Conservation (phyloP, 2,329 filamentous ascomycete species). For the Tolypocladium sp. region DNA sequence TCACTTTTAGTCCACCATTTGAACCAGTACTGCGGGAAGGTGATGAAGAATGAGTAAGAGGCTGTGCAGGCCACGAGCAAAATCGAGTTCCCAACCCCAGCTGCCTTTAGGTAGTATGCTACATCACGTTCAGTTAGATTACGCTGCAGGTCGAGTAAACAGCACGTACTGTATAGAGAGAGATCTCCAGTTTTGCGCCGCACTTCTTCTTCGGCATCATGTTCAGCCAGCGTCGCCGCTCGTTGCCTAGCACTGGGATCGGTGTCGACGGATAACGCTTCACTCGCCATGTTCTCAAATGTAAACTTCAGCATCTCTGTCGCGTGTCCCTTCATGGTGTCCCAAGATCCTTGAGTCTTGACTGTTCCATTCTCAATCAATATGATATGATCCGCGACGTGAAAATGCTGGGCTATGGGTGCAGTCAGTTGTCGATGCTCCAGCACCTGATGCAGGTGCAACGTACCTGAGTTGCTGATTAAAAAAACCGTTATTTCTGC, state of each 20-base stretch:
- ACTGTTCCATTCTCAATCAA: background rate
- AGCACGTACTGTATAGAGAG: background rate
- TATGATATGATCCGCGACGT: background rate
- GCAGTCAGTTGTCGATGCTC: background rate
- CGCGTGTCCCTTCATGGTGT: background rate
- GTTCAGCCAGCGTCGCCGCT: background rate
- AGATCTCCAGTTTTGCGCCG: background rate
- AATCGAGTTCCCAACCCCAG: background rate
- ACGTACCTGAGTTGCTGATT: background rate
- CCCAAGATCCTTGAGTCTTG: background rate
- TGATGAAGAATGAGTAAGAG: slow-evolving; percentile 21
- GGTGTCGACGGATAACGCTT: no score
- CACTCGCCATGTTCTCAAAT: background rate
- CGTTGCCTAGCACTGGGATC: background rate
- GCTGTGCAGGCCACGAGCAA: slow-evolving; percentile 7
- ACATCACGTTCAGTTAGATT: background rate
- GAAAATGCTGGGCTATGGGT: background rate
- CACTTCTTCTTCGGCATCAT: background rate
- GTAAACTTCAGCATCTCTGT: background rate
- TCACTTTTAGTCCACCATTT: slow-evolving; percentile 25
- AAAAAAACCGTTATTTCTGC: background rate
- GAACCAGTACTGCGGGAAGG: slow-evolving; percentile 26
- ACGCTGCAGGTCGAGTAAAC: background rate
- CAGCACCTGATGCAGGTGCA: background rate
- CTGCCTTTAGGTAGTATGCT: background rate